A percentile compares a stretch with the other conserved stretches of the same genome.
phyloP scores from a whole-genome alignment of 1,284 basidiomycete genomes.

The Afroboletus lepidellus region DNA sequence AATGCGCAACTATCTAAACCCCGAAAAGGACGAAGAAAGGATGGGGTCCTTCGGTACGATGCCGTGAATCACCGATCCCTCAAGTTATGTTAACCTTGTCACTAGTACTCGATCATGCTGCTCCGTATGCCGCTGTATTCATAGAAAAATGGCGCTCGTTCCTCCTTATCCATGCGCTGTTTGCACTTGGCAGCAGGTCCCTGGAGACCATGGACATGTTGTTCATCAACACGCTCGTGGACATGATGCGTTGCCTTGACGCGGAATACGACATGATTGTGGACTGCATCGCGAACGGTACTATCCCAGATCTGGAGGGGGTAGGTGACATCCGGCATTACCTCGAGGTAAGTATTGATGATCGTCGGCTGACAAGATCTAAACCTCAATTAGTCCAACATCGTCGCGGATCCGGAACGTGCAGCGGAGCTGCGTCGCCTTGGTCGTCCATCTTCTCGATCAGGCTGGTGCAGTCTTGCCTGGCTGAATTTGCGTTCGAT shows the following conservation, averaged over 20 bases:
- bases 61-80: background rate
- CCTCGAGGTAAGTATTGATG: background rate
- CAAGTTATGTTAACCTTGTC: background rate
- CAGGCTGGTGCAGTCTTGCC: no score
- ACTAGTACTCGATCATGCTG: constrained; percentile 15
- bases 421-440: no score
- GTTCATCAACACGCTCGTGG: constrained; percentile 16
- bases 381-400: no score
- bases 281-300: constrained; percentile 12
- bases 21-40: constrained; percentile 10
- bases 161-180: constrained; percentile 25
- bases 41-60: constrained; percentile 19
- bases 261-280: constrained; percentile 15
- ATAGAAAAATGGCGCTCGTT: constrained; percentile 20
- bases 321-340: constrained; percentile 9
- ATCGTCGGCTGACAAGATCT: no score
- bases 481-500: no score
- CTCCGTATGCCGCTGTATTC: constrained; percentile 19
- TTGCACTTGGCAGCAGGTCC: constrained; percentile 12
- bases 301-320: constrained; percentile 12
- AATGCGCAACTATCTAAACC: background rate
- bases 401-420: no score
- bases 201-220: constrained; percentile 7
- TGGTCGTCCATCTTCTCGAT: no score
- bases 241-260: constrained; percentile 19